Base-by-base conservation (phyloP, 2,329 filamentous ascomycete species). In the Eurotiales sp. region DNA sequence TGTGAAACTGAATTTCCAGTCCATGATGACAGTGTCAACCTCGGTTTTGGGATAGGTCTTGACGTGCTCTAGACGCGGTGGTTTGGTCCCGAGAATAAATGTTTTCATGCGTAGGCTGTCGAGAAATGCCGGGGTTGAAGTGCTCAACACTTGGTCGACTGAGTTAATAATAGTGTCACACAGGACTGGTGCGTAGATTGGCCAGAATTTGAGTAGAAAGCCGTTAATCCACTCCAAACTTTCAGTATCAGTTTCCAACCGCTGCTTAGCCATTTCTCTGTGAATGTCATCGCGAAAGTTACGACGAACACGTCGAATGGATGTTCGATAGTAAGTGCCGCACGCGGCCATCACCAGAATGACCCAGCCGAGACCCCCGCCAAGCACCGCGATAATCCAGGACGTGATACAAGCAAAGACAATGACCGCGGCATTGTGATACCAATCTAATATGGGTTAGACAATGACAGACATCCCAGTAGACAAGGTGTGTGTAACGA, bases 1-100 rank as follows among this genome's bases (percentile, higher is more conserved):
- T 0, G 89, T 97, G 74, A 99, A 99, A 78, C 92, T 97, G 72
- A 99, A 99, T 64, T 95, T 96, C 93, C 93, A 99, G 68, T 99
- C 93, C 93, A 99, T 99, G 64, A 97, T 82, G 37, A 99, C 90
- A 53, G 91, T 85, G 65, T 99, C 93, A 57, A 96, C 91, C 60
- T 96, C 90, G 1, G 88, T 89, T 70, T 93, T 95, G 52, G 92
- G 92, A 62, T 99, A 96, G 0, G 93, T 96, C 77, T 96, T 97
- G 70, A 99, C 93, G 64, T 97, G 91, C 72, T 99, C 93, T 77
- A 99, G 82, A 25, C 93, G 85, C 5, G 95, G 95, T 23, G 93
- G 92, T 73, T 99, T 99, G 8, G 88, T 91, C 51, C 93, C 93
- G 12, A 99, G 81, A 0, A 91, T 89, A 69, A 99, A 99, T 0